phyloP scores from a whole-genome alignment of 176 grass and related monocot species.

The Bolboschoenus planiculmis region DNA sequence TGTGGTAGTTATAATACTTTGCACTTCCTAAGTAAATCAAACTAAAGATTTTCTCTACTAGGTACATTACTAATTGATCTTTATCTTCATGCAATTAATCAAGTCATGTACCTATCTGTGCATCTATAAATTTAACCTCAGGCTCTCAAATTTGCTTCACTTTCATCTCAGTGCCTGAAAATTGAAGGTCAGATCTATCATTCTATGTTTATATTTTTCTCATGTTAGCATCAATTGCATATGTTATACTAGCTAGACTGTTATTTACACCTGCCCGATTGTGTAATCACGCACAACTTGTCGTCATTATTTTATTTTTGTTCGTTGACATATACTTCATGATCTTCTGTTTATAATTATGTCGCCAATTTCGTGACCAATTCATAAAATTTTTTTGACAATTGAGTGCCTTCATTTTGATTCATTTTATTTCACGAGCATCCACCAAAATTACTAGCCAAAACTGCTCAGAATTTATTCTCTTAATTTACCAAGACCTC shows the following conservation, averaged over 20 bases:
- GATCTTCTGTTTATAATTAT: neutral
- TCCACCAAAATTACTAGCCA: neutral
- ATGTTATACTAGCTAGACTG: neutral
- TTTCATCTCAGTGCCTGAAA: conserved; percentile 9
- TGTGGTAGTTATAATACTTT: neutral
- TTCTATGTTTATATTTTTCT: neutral
- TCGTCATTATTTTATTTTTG: neutral
- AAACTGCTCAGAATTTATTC: neutral
- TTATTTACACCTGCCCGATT: neutral
- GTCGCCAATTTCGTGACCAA: neutral
- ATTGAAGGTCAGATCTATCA: conserved; percentile 7
- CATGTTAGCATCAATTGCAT: neutral
- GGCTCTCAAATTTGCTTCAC: neutral
- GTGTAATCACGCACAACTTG: neutral
- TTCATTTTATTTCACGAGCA: neutral
- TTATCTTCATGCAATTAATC: neutral
- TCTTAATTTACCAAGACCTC: neutral
- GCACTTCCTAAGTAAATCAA: neutral
- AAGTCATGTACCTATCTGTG: neutral
- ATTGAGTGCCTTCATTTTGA: too few relatives aligned
- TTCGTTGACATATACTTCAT: neutral
- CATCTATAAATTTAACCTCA: conserved; percentile 10
- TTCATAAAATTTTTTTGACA: neutral
- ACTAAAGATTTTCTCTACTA: conserved; percentile 1
- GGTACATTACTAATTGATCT: neutral